Base-by-base conservation (phyloP, 306 rosid species). In the Macrotyloma uniflorum region DNA sequence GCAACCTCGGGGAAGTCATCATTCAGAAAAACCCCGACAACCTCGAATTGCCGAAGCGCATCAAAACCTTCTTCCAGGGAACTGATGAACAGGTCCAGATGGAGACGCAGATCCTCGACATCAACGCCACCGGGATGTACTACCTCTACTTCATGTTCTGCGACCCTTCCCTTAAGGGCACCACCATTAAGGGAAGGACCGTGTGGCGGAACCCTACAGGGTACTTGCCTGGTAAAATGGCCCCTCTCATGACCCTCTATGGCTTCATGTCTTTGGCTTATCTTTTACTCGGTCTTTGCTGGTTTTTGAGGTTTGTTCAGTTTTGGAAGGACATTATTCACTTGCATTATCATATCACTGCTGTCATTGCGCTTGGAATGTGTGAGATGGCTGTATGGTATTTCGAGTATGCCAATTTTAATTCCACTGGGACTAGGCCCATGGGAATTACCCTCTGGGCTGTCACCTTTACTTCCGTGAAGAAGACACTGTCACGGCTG, bases 331-430 rank as follows among this genome's bases (percentile, higher is more conserved):
- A 94, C 76, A 86, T 91, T 14, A 83, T 89, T 26, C 98, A 94
- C 33, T 72, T 94, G 62, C 98, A 94, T 70, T 94, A 94, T 75
- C 94, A 94, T 30, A 91, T 94, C 36, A 94, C 98, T 10, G 88
- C 89, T 4, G 96, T 94, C 4, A 94, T 94, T 84, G 93, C 91
- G 33, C 97, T 94, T 46, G 98, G 97, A 18, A 94, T 94, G 98
- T 91, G 97, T 20, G 98, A 94, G 87, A 91, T 90, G 97, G 97
- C 94, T 35, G 89, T 94, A 4, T 94, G 98, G 98, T 94, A 94
- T 81, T 94, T 91, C 63, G 98, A 94, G 88, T 94, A 91, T 78
- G 91, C 83, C 36, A 94, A 94, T 74, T 90, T 94, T 78, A 94
- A 94, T 87, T 87, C 93, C 8, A 94, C 97, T 38, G 96, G 97